Evolutionary conservation across 2,329 filamentous ascomycete genomes (phyloP).

Genomic region (Colletotrichum tropicicola): DNA sequence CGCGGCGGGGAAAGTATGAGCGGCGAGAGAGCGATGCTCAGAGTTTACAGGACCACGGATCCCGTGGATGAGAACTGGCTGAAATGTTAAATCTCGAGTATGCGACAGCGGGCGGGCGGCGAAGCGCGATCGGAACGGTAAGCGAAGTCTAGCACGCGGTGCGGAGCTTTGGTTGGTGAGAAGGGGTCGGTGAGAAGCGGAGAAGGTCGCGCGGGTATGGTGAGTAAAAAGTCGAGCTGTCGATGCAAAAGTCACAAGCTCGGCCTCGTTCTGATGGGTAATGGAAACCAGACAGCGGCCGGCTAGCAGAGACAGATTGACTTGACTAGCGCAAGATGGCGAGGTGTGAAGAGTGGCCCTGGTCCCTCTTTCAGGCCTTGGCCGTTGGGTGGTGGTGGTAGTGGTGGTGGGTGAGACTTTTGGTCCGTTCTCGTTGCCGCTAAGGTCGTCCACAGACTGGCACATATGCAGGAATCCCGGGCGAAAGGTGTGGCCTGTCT

Average conservation of each 20-base stretch:
- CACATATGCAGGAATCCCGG: slow-evolving; percentile 26
- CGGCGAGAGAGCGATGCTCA: not conserved
- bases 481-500: slow-evolving; percentile 5
- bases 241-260: slow-evolving; percentile 12
- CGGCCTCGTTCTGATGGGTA: not conserved
- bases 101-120: not conserved
- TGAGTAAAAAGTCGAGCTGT: slow-evolving; percentile 23
- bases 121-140: not conserved
- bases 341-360: slow-evolving; percentile 25
- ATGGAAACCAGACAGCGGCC: not conserved
- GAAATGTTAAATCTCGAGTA: not conserved
- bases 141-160: not conserved
- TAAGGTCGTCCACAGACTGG: slow-evolving; percentile 1
- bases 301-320: slow-evolving; percentile 12
- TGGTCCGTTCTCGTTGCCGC: slow-evolving; percentile 22
- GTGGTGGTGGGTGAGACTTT: slow-evolving; percentile 4
- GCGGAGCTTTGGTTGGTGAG: not conserved
- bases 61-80: not conserved
- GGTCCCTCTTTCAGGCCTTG: slow-evolving; percentile 11
- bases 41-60: not conserved
- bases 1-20: not conserved
- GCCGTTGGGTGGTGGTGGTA: slow-evolving; percentile 10
- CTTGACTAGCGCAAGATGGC: slow-evolving; percentile 28
- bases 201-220: not conserved
- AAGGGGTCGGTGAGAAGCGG: not conserved